Evolutionary conservation across 441 rosid genomes (phyloP).

Genomic region (Populus hybrid): DNA sequence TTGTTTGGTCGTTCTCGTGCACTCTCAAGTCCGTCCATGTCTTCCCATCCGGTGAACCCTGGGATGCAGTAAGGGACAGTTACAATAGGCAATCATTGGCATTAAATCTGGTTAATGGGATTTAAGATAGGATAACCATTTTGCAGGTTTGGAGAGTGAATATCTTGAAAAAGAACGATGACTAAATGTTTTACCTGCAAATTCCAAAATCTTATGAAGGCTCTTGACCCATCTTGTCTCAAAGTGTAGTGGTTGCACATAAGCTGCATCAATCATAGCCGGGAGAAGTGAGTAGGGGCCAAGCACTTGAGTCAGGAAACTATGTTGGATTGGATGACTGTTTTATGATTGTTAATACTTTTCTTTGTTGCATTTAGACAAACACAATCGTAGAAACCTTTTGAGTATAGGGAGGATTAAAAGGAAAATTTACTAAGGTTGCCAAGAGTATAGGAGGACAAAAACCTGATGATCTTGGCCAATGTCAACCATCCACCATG

Average conservation of each 20-base stretch:
- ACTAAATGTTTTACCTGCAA: slow-evolving; percentile 56
- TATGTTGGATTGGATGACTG: not conserved
- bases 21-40: slow-evolving; percentile 70
- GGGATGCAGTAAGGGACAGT: not conserved
- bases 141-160: not conserved
- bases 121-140: not conserved
- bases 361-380: not conserved
- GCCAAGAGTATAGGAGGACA: not conserved
- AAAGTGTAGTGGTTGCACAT: slow-evolving; percentile 95
- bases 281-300: not conserved
- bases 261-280: slow-evolving; percentile 51
- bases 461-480: slow-evolving; percentile 93
- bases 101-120: not conserved
- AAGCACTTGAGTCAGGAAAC: not conserved
- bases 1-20: slow-evolving; percentile 76
- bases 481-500: slow-evolving; percentile 97
- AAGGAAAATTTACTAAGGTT: not conserved
- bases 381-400: not conserved
- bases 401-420: not conserved
- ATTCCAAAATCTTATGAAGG: slow-evolving; percentile 76
- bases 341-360: not conserved
- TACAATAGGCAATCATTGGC: not conserved
- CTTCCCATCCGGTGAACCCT: slow-evolving; percentile 83
- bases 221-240: slow-evolving; percentile 88
- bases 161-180: not conserved